phyloP scores from a whole-genome alignment of 208 protist genomes.

The Leptomonas pyrrhocoris region DNA sequence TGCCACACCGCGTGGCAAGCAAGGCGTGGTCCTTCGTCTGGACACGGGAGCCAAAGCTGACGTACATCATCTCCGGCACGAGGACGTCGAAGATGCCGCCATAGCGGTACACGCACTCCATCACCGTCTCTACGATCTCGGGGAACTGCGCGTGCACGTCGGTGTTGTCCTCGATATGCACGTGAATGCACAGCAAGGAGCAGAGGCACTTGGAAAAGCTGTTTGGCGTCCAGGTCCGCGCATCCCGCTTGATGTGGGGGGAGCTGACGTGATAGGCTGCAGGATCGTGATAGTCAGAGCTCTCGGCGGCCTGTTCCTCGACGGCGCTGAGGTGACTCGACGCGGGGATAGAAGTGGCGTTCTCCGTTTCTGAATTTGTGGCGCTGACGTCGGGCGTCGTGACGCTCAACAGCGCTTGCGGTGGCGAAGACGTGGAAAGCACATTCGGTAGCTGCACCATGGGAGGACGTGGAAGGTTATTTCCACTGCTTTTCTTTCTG shows the following conservation, averaged over 20 bases:
- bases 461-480: background rate
- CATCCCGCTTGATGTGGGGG: background rate
- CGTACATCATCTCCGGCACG: conserved; percentile 41
- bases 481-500: background rate
- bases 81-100: conserved; percentile 46
- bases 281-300: too few relatives aligned
- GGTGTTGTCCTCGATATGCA: conserved; percentile 12
- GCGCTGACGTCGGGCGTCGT: too few relatives aligned
- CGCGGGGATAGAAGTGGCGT: too few relatives aligned
- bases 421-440: background rate
- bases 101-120: conserved; percentile 37
- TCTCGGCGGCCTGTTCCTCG: too few relatives aligned
- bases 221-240: background rate
- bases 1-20: conserved; percentile 37
- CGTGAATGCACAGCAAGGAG: conserved; percentile 28
- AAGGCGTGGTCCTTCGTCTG: conserved; percentile 37
- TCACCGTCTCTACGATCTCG: conserved; percentile 32
- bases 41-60: conserved; percentile 39
- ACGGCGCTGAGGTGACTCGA: too few relatives aligned
- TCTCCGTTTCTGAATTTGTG: too few relatives aligned
- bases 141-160: conserved; percentile 22
- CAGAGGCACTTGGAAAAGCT: conserved; percentile 39
- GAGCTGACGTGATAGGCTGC: too few relatives aligned
- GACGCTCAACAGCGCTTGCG: too few relatives aligned
- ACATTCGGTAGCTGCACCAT: background rate